Conservation (phyloP, 495 filamentous ascomycete genomes). For the Penicillium paxilli region DNA sequence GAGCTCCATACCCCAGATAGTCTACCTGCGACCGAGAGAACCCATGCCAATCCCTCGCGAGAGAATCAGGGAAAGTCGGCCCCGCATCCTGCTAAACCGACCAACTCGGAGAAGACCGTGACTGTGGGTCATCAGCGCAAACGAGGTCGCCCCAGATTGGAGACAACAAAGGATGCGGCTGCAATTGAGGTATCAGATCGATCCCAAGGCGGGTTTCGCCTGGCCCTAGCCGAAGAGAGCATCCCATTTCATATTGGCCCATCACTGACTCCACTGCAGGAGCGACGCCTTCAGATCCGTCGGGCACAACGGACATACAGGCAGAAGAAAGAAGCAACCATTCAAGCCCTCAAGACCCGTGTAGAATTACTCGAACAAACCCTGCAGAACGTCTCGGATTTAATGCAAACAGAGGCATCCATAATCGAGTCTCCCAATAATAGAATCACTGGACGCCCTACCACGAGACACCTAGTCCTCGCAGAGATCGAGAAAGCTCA, state of each 20-base stretch:
- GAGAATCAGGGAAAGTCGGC: slow-evolving; percentile 7
- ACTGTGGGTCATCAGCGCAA: slow-evolving; percentile 15
- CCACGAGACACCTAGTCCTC: slow-evolving; percentile 17
- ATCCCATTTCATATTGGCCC: too few species aligned
- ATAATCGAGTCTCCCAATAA: not conserved
- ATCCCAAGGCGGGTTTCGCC: not conserved
- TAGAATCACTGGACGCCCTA: not conserved
- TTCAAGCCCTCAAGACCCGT: slow-evolving; percentile 65
- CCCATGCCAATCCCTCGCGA: not conserved
- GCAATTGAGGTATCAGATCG: slow-evolving; percentile 22
- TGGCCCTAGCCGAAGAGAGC: not conserved
- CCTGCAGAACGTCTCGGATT: slow-evolving; percentile 69
- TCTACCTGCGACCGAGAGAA: not conserved
- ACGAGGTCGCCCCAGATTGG: slow-evolving; percentile 27
- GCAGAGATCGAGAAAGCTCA: slow-evolving; percentile 16
- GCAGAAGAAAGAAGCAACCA: slow-evolving; percentile 79
- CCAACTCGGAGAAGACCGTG: slow-evolving; percentile 17
- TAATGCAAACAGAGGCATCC: slow-evolving; percentile 45
- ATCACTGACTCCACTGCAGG: slow-evolving; percentile 13
- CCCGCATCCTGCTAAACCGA: slow-evolving; percentile 5
- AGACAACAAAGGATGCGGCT: slow-evolving; percentile 22
- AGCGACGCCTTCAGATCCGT: slow-evolving; percentile 79
- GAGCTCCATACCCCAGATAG: not conserved
- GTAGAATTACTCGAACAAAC: slow-evolving; percentile 66
- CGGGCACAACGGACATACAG: slow-evolving; percentile 85